Conservation (phyloP, 805 yeast genomes). For the Isabelozyma heimii region DNA sequence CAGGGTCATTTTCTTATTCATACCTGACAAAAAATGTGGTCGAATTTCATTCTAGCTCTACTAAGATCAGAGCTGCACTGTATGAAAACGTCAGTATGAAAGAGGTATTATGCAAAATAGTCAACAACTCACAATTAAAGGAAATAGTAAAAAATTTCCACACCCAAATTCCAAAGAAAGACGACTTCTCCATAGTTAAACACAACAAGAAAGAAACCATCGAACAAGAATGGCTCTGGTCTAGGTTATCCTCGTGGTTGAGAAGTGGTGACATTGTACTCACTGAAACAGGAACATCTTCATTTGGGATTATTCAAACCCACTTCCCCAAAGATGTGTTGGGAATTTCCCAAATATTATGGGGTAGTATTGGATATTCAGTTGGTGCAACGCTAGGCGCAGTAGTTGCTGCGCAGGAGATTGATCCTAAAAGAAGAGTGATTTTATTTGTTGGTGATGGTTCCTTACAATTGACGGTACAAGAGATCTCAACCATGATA, state of each 20-base stretch:
- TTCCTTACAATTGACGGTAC: slow-evolving; percentile 41
- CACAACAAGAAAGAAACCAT: slow-evolving; percentile 7
- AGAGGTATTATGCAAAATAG: slow-evolving; percentile 9
- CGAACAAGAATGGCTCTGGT: slow-evolving; percentile 32
- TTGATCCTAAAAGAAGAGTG: slow-evolving; percentile 31
- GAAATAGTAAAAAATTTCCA: slow-evolving; percentile 7
- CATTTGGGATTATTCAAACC: slow-evolving; percentile 33
- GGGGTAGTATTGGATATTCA: slow-evolving; percentile 36
- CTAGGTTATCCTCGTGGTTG: slow-evolving; percentile 23
- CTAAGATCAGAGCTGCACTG: slow-evolving; percentile 13
- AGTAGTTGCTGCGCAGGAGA: slow-evolving; percentile 30
- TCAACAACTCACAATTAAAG: slow-evolving; percentile 5
- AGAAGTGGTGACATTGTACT: slow-evolving; percentile 29
- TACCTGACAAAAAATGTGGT: slow-evolving; percentile 17
- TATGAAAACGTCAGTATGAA: slow-evolving; percentile 19
- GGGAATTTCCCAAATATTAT: slow-evolving; percentile 34
- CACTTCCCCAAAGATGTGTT: slow-evolving; percentile 25
- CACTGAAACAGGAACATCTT: slow-evolving; percentile 36
- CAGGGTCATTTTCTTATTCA: slow-evolving; percentile 19
- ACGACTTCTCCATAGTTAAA: slow-evolving; percentile 9
- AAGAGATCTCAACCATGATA: slow-evolving; percentile 37
- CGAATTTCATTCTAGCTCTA: slow-evolving; percentile 20
- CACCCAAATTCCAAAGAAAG: slow-evolving; percentile 10
- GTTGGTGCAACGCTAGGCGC: slow-evolving; percentile 36
- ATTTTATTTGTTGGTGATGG: slow-evolving; percentile 42